Conservation (phyloP, 805 yeast genomes). For the Cyberlindnera euphorbiiphila region DNA sequence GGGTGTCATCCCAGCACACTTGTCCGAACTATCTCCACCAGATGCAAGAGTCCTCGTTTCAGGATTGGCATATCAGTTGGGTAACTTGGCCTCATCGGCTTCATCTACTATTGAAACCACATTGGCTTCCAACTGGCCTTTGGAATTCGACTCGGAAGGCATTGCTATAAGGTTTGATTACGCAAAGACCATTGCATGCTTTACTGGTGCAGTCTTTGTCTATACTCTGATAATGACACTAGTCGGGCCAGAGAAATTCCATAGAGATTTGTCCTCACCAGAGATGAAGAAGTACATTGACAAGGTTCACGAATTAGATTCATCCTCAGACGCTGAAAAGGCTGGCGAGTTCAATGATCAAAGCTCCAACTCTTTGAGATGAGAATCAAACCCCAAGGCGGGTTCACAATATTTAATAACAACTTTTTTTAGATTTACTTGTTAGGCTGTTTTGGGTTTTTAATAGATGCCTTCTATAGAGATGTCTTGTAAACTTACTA, state of each 20-base stretch:
- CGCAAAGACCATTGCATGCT: constrained; percentile 66
- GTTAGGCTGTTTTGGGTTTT: no score
- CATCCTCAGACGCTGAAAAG: constrained; percentile 3
- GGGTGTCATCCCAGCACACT: constrained; percentile 67
- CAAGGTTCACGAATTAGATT: constrained; percentile 20
- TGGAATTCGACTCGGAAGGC: constrained; percentile 34
- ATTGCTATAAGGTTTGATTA: constrained; percentile 39
- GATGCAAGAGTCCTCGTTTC: constrained; percentile 58
- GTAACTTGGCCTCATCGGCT: constrained; percentile 69
- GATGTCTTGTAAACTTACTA: no score
- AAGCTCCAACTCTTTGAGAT: constrained; percentile 1
- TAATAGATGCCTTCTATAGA: no score
- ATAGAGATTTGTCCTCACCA: constrained; percentile 33
- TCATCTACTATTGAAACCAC: constrained; percentile 67
- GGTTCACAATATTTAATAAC: no score
- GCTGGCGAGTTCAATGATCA: not conserved
- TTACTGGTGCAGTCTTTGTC: constrained; percentile 63
- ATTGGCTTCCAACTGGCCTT: constrained; percentile 57
- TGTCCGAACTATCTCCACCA: constrained; percentile 64
- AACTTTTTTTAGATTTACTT: no score
- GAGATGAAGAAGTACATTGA: constrained; percentile 29
- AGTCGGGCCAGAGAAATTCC: constrained; percentile 56
- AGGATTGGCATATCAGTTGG: constrained; percentile 66
- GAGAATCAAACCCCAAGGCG: not conserved
- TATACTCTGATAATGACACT: constrained; percentile 44